A percentile compares a stretch with the other conserved stretches of the same genome.
phyloP scores from a whole-genome alignment of 2,329 filamentous ascomycete species.

The Ceratocystis cubensis region DNA sequence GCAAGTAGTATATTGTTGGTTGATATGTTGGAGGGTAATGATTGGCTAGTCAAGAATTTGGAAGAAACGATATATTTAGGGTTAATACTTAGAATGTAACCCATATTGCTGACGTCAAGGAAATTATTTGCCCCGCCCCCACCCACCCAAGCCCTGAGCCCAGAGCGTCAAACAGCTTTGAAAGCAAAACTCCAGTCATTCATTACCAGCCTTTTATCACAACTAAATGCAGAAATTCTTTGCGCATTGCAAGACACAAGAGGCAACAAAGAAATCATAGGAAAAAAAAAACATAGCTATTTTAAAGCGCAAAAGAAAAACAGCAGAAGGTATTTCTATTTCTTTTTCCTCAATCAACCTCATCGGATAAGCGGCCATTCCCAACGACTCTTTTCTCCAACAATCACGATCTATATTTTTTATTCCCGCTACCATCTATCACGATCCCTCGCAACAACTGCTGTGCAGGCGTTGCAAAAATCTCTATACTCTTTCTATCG shows the following conservation, averaged over 20 bases:
- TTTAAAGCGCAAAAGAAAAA: background rate
- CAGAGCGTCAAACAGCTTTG: background rate
- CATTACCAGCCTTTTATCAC: background rate
- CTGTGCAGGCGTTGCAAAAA: background rate
- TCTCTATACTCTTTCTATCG: background rate
- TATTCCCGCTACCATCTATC: background rate
- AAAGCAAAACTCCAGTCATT: background rate
- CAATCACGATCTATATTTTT: background rate
- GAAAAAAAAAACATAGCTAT: background rate
- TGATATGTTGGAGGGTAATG: background rate
- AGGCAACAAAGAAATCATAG: too few species aligned
- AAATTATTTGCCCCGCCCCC: conserved; percentile 4
- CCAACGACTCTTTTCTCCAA: background rate
- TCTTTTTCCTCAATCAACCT: background rate
- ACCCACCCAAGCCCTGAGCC: background rate
- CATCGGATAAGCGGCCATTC: too few species aligned
- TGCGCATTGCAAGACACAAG: background rate
- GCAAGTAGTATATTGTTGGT: background rate
- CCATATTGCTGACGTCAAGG: conserved; percentile 2
- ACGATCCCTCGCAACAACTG: background rate
- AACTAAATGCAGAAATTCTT: background rate
- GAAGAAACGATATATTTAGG: background rate
- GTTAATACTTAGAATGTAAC: background rate
- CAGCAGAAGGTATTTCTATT: conserved; percentile 1
- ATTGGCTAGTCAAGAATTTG: background rate